Conservation (phyloP, 495 filamentous ascomycete genomes). For the Tuber brumale region DNA sequence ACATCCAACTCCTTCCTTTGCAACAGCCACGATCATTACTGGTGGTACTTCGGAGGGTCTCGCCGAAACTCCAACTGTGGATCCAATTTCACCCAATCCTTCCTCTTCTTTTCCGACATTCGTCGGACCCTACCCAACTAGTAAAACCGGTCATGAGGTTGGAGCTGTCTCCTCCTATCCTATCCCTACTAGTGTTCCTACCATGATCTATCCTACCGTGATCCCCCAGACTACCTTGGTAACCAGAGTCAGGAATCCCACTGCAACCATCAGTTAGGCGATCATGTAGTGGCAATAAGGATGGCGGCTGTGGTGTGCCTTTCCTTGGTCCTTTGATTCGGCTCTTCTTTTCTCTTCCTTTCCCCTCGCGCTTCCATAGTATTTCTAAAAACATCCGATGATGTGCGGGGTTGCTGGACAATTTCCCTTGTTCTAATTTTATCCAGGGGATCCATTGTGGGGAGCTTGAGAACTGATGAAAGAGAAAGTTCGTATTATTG, state of each 20-base stretch:
- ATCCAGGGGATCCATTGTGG: background rate
- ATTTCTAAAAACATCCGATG: background rate
- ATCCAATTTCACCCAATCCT: background rate
- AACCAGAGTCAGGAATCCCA: background rate
- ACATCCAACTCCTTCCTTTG: background rate
- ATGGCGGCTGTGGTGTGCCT: background rate
- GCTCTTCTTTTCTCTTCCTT: background rate
- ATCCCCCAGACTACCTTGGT: background rate
- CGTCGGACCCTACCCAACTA: background rate
- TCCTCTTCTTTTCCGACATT: background rate
- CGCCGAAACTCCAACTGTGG: background rate
- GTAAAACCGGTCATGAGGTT: background rate
- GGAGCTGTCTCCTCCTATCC: background rate
- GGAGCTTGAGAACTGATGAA: background rate
- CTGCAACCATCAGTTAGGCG: background rate
- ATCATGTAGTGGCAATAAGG: background rate
- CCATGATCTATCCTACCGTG: background rate
- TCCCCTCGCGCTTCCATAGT: background rate
- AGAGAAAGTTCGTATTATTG: background rate
- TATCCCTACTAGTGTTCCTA: background rate
- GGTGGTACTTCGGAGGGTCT: background rate
- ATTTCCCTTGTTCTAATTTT: background rate
- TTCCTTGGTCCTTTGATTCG: background rate
- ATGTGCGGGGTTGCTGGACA: background rate
- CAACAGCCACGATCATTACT: background rate